Evolutionary conservation across 805 yeast genomes (phyloP).

Genomic region (Barnettozyma vustinii): DNA sequence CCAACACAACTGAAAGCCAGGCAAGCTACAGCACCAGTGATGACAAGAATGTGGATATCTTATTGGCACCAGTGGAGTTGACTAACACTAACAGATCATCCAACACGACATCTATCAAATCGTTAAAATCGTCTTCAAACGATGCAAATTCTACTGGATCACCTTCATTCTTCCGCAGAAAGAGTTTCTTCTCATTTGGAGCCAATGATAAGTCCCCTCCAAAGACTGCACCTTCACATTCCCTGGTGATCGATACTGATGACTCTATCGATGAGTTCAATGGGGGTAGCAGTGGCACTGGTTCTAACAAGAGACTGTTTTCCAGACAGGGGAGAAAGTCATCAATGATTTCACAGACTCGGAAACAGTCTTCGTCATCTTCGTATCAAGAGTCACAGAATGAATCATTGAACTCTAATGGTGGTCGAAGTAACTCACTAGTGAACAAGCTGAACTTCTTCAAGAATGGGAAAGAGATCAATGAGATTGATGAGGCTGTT

Average conservation of each 20-base stretch:
- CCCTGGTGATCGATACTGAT: conserved; percentile 13
- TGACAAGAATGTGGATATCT: conserved; percentile 1
- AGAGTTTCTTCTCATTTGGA: conserved; percentile 33
- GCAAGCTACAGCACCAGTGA: neutral
- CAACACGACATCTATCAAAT: conserved; percentile 13
- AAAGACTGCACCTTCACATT: conserved; percentile 13
- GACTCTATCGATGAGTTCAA: conserved; percentile 18
- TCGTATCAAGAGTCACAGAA: conserved; percentile 8
- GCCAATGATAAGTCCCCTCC: conserved; percentile 18
- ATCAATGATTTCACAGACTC: conserved; percentile 8
- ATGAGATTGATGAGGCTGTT: conserved; percentile 18
- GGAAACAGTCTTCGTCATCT: conserved; percentile 20
- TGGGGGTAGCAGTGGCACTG: conserved; percentile 2
- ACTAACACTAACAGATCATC: conserved; percentile 20
- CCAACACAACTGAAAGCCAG: neutral
- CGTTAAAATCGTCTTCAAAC: conserved; percentile 17
- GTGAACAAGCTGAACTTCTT: conserved; percentile 24
- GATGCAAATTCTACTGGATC: conserved; percentile 22
- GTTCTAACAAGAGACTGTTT: conserved; percentile 17
- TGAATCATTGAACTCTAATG: conserved; percentile 1
- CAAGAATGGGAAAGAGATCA: conserved; percentile 8
- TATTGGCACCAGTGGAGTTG: conserved; percentile 14
- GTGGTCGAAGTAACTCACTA: conserved; percentile 7
- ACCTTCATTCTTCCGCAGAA: conserved; percentile 33
- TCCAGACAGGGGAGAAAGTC: conserved; percentile 16